Percentiles rank a stretch among this genome's conserved stretches.
phyloP scores from a whole-genome alignment of 2,329 filamentous ascomycete species.

The Exophiala spinifera region DNA sequence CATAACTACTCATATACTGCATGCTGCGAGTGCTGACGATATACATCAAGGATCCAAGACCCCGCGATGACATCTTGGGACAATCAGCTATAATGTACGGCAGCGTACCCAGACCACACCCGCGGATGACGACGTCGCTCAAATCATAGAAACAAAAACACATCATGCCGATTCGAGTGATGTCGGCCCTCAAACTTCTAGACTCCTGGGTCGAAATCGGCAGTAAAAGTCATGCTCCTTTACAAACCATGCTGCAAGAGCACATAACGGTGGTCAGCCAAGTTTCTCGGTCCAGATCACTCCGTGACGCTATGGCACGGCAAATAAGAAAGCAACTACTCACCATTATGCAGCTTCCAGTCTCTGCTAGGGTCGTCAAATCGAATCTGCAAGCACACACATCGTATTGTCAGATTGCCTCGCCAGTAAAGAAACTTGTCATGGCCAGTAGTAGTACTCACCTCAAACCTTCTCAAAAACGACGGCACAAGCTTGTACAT shows the following conservation, averaged over 20 bases:
- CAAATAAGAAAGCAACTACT: conserved; percentile 4
- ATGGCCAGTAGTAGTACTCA: conserved; percentile 7
- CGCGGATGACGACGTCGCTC: no score
- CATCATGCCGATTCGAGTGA: no score
- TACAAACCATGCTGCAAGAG: conserved; percentile 56
- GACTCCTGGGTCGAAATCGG: conserved; percentile 23
- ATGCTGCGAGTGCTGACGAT: no score
- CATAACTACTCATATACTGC: no score
- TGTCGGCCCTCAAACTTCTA: not conserved
- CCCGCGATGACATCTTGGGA: no score
- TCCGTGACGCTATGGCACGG: no score
- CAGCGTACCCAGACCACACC: no score
- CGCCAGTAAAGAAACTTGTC: no score
- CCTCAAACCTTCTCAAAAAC: conserved; percentile 28
- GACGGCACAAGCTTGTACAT: conserved; percentile 33
- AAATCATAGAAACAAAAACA: no score
- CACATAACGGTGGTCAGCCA: not conserved
- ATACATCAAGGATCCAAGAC: no score
- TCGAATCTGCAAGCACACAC: conserved; percentile 39
- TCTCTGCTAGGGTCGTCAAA: conserved; percentile 25
- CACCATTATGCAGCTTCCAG: conserved; percentile 29
- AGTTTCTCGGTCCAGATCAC: not conserved
- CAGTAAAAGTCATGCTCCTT: conserved; percentile 36
- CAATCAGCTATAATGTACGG: no score
- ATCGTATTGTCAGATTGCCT: conserved; percentile 15